These are phyloP conservation scores for Penicillium freii DNA, from an alignment of 2,329 filamentous ascomycete species.

Conservation along the genomic window DNA sequence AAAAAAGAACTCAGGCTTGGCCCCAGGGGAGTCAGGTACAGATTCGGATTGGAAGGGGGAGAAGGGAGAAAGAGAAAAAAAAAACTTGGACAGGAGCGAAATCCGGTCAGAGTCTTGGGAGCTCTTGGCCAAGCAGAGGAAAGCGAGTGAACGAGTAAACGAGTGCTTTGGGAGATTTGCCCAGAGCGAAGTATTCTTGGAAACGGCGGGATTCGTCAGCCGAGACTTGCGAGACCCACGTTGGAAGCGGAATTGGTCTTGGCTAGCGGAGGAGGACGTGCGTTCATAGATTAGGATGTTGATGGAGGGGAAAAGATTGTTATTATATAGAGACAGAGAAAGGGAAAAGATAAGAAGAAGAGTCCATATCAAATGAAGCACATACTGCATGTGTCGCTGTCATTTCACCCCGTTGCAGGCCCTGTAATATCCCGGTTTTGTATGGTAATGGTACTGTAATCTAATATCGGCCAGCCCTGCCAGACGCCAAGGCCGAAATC, in stretches of 20 bases:
- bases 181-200: conserved; percentile 18
- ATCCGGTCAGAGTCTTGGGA: conserved; percentile 14
- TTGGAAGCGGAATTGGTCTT: conserved; percentile 24
- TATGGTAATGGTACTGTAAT: background rate
- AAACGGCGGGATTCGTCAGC: conserved; percentile 29
- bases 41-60: background rate
- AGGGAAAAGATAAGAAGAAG: background rate
- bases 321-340: background rate
- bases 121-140: conserved; percentile 21
- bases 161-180: conserved; percentile 18
- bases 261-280: conserved; percentile 18
- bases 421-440: conserved; percentile 2
- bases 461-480: conserved; percentile 15
- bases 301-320: background rate
- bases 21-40: background rate
- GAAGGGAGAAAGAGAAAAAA: conserved; percentile 6
- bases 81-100: conserved; percentile 6
- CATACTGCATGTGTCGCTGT: background rate
- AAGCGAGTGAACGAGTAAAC: conserved; percentile 12
- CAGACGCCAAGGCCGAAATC: conserved; percentile 11
- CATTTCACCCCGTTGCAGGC: background rate
- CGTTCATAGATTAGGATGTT: background rate
- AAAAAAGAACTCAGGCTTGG: conserved; percentile 3
- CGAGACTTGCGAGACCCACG: conserved; percentile 25
- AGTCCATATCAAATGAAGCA: background rate